Conservation (phyloP, 176 grass and related monocot species). For the Poa annua region DNA sequence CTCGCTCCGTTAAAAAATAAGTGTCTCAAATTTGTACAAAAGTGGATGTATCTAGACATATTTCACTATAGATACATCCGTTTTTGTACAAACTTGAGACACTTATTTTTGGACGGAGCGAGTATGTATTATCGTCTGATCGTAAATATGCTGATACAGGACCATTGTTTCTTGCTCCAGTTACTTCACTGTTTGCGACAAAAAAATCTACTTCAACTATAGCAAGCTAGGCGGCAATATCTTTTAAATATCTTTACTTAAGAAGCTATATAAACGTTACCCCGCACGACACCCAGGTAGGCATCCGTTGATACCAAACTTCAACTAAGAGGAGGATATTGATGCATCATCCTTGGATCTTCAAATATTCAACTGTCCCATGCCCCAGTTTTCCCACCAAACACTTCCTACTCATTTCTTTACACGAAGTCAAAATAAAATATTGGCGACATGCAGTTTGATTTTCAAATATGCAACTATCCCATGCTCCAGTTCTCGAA, state of each 20-base stretch:
- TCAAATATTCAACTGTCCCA: background rate
- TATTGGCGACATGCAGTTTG: background rate
- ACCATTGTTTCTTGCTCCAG: background rate
- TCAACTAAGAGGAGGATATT: constrained; percentile 28
- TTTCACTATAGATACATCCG: no score
- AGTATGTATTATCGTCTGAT: background rate
- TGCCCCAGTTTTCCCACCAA: constrained; percentile 45
- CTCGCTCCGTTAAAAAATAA: no score
- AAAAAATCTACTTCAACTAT: background rate
- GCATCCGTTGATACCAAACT: constrained; percentile 45
- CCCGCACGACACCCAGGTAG: constrained; percentile 38
- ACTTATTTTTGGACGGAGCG: no score
- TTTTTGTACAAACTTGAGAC: no score
- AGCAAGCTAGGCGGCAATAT: background rate
- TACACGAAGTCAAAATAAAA: constrained; percentile 39
- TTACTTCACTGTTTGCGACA: background rate
- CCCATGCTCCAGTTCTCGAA: no score
- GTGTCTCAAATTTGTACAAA: no score
- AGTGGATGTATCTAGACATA: no score
- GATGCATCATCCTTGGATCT: constrained; percentile 20
- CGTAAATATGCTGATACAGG: background rate
- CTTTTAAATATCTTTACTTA: background rate
- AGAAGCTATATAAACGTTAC: constrained; percentile 6
- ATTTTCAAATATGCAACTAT: no score
- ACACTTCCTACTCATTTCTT: constrained; percentile 35